Base-by-base conservation (phyloP, 495 filamentous ascomycete genomes). In the Evansstolkia leycettana region DNA sequence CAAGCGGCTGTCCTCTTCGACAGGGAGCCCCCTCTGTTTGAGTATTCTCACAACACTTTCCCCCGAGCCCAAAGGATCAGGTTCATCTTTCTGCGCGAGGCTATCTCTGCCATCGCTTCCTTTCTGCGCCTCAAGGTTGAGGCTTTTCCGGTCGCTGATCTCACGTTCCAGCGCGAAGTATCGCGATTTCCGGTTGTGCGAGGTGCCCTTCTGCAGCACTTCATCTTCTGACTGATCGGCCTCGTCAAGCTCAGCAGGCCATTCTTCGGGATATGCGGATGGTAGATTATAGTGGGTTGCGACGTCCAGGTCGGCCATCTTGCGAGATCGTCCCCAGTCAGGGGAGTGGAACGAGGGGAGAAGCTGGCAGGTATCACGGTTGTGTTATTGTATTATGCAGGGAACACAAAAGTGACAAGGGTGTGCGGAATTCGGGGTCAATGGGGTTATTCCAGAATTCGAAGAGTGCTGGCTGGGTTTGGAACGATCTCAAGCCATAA, bases 281-380 rank as follows among this genome's bases (percentile, higher is more conserved):
- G 76, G 67, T 17, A 98, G 72, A 50, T 87, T 83, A 63, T 96
- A 98, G 62, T 94, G 80, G 36, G 83, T 85, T 31, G 87, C 75
- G 28, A 98, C 73, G 11, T 74, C 79, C 17, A 76, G 66, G 52
- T 93, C 80, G 34, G 76, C 69, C 70, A 70, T 76, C 20, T 23
- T 23, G 20, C 20, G 20, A 23, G 20, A 9, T 23, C n/a, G 20
- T 23, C 20, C 9, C 20, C 20, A 23, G 9, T 23, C 20, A 23
- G 20, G 20, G 27, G 27, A 29, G 13, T 20, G 7, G 38, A 23
- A 30, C 14, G 15, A 28, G 25, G 14, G 20, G 5, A 23, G 20
- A 23, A 23, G 20, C 9, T 4, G 5, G 5, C 5, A 23, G 4
- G 9, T 4, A 23, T 5, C 9, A 23, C 20, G 20, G 20, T 23